phyloP scores from a whole-genome alignment of 768 basidiomycete species.

The Clitopilus passeckerianus region DNA sequence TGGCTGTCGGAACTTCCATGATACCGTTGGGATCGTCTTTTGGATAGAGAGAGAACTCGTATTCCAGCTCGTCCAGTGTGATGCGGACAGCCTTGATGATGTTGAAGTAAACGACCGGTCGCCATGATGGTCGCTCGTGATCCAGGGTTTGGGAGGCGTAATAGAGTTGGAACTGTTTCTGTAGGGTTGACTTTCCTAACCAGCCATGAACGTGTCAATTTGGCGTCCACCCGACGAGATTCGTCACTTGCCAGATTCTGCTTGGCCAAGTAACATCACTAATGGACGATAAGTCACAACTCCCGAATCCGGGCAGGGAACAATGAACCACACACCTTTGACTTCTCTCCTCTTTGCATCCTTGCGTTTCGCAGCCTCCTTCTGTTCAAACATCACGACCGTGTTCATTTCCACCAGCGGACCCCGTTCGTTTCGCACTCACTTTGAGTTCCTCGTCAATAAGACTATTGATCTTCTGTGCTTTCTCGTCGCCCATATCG shows the following conservation, averaged over 20 bases:
- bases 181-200: slow-evolving; percentile 73
- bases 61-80: slow-evolving; percentile 69
- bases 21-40: slow-evolving; percentile 10
- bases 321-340: slow-evolving; percentile 36
- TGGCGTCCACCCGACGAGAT: neutral
- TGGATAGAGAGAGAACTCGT: slow-evolving; percentile 34
- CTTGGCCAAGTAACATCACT: slow-evolving; percentile 78
- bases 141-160: slow-evolving; percentile 71
- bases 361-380: slow-evolving; percentile 41
- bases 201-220: neutral
- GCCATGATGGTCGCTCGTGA: slow-evolving; percentile 69
- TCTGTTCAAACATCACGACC: slow-evolving; percentile 23
- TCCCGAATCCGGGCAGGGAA: neutral
- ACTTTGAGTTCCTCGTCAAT: slow-evolving; percentile 60
- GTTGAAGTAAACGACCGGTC: slow-evolving; percentile 79
- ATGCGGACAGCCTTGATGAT: slow-evolving; percentile 74
- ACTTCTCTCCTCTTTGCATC: slow-evolving; percentile 35
- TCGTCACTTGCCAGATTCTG: slow-evolving; percentile 48
- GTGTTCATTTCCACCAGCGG: slow-evolving; percentile 5
- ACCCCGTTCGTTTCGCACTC: slow-evolving; percentile 37
- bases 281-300: neutral
- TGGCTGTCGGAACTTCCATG: slow-evolving; percentile 10
- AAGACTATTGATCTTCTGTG: slow-evolving; percentile 39
- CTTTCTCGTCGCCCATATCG: slow-evolving; percentile 27
- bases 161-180: slow-evolving; percentile 81